These are phyloP conservation scores for Barnettozyma vustinii DNA, from an alignment of 805 yeast genomes.

Conservation along the genomic window DNA sequence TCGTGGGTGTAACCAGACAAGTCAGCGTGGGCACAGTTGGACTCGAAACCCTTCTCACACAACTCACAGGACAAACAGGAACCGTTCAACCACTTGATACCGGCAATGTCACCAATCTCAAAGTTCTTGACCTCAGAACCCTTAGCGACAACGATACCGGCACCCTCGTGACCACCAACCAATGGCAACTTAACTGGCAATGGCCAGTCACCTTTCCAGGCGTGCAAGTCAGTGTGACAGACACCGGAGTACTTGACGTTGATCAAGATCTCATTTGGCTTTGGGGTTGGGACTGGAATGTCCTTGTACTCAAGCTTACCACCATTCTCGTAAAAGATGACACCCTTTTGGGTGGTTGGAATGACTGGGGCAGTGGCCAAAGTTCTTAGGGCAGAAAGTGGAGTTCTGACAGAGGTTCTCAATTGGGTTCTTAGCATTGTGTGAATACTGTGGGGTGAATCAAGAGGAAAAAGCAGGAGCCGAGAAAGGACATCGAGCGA, in stretches of 20 bases:
- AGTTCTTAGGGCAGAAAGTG: constrained; percentile 5
- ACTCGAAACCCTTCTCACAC: constrained; percentile 62
- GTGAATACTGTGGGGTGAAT: neutral
- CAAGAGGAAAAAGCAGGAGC: neutral
- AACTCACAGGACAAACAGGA: constrained; percentile 74
- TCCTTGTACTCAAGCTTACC: constrained; percentile 65
- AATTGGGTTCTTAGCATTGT: constrained; percentile 19
- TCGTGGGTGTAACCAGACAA: constrained; percentile 86
- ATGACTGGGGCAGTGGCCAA: constrained; percentile 25
- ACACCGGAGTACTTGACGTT: constrained; percentile 87
- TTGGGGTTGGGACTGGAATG: constrained; percentile 77
- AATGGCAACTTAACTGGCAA: constrained; percentile 66
- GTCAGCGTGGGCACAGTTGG: constrained; percentile 65
- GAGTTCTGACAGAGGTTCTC: constrained; percentile 20
- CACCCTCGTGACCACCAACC: constrained; percentile 90
- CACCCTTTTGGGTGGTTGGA: constrained; percentile 69
- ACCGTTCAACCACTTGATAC: constrained; percentile 79
- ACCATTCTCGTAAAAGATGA: constrained; percentile 58
- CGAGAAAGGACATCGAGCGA: neutral
- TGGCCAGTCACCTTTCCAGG: constrained; percentile 95
- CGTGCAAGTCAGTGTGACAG: constrained; percentile 92
- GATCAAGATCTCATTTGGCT: constrained; percentile 69
- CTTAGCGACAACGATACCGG: constrained; percentile 76
- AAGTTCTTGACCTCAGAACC: constrained; percentile 66
- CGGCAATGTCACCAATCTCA: constrained; percentile 76